Evolutionary conservation across 2,329 filamentous ascomycete species (phyloP).

Genomic region (Alternaria sp.): DNA sequence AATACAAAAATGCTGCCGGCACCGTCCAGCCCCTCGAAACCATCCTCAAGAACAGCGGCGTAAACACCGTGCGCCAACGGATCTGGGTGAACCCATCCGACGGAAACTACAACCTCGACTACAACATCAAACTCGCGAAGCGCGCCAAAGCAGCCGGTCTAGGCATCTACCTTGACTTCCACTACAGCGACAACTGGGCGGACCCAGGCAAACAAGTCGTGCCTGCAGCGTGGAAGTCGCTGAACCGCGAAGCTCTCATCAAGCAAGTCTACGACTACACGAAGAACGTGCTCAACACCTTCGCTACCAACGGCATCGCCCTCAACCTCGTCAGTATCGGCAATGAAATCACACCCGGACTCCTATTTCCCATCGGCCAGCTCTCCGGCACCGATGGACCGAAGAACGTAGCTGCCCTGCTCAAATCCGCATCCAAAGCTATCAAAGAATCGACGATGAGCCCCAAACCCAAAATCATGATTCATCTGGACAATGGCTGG

Average conservation of each 20-base stretch:
- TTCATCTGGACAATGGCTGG: slow-evolving; percentile 80
- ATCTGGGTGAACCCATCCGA: slow-evolving; percentile 70
- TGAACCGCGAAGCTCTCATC: slow-evolving; percentile 63
- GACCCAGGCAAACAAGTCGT: slow-evolving; percentile 69
- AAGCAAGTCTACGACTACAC: slow-evolving; percentile 75
- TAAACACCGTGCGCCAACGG: slow-evolving; percentile 74
- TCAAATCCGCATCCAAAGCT: slow-evolving; percentile 68
- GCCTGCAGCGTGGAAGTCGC: slow-evolving; percentile 68
- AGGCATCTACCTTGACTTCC: slow-evolving; percentile 67
- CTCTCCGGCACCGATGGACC: slow-evolving; percentile 55
- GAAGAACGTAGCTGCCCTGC: slow-evolving; percentile 66
- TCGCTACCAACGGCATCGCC: slow-evolving; percentile 61
- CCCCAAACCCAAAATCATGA: slow-evolving; percentile 71
- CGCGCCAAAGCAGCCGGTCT: slow-evolving; percentile 69
- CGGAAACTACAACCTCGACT: slow-evolving; percentile 71
- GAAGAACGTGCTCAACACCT: slow-evolving; percentile 64
- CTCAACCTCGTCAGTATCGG: slow-evolving; percentile 72
- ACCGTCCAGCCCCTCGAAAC: slow-evolving; percentile 63
- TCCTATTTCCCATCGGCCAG: slow-evolving; percentile 70
- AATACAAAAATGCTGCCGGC: slow-evolving; percentile 65
- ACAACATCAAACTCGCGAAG: slow-evolving; percentile 72
- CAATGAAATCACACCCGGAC: slow-evolving; percentile 72
- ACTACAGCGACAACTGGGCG: slow-evolving; percentile 74
- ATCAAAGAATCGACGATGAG: slow-evolving; percentile 67
- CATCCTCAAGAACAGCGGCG: slow-evolving; percentile 66